Evolutionary conservation across 768 basidiomycete genomes (phyloP).

Genomic region (Mycena galericulata): DNA sequence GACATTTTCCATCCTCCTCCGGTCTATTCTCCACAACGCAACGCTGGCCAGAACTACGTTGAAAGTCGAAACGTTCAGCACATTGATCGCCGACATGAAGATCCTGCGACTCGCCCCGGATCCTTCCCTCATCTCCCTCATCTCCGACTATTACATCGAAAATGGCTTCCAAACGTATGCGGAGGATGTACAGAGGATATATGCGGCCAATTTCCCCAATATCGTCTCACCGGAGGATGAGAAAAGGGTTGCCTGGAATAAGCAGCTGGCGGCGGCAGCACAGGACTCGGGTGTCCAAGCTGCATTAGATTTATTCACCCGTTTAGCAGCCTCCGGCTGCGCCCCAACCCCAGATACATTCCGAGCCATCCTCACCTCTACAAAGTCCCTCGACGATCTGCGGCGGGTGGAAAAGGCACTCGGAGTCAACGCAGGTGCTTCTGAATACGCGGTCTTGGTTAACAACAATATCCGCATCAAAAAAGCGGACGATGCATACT

Average conservation of each 20-base stretch:
- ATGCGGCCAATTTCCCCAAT: conserved; percentile 44
- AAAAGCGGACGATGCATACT: conserved; percentile 55
- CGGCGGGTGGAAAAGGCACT: conserved; percentile 55
- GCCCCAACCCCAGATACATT: conserved; percentile 46
- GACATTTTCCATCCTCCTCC: conserved; percentile 64
- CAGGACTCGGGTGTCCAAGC: conserved; percentile 45
- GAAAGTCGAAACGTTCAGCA: conserved; percentile 49
- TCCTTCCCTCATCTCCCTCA: conserved; percentile 51
- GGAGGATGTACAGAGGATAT: conserved; percentile 52
- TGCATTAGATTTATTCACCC: conserved; percentile 50
- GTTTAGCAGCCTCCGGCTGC: conserved; percentile 48
- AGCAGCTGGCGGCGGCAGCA: conserved; percentile 35
- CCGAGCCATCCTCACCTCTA: conserved; percentile 56
- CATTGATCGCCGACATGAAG: conserved; percentile 62
- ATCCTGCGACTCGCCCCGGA: conserved; percentile 57
- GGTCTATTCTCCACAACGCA: conserved; percentile 51
- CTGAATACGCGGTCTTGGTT: conserved; percentile 70
- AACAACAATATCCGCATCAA: conserved; percentile 57
- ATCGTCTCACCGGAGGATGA: conserved; percentile 33
- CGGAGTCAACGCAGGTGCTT: conserved; percentile 50
- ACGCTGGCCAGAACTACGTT: conserved; percentile 43
- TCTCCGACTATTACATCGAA: conserved; percentile 59
- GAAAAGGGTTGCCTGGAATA: conserved; percentile 27
- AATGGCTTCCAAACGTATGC: conserved; percentile 51
- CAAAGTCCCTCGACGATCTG: conserved; percentile 56